Percentiles rank a stretch among this genome's conserved stretches.
phyloP scores from a whole-genome alignment of 2,329 filamentous ascomycete genomes.

The Alternaria atra region DNA sequence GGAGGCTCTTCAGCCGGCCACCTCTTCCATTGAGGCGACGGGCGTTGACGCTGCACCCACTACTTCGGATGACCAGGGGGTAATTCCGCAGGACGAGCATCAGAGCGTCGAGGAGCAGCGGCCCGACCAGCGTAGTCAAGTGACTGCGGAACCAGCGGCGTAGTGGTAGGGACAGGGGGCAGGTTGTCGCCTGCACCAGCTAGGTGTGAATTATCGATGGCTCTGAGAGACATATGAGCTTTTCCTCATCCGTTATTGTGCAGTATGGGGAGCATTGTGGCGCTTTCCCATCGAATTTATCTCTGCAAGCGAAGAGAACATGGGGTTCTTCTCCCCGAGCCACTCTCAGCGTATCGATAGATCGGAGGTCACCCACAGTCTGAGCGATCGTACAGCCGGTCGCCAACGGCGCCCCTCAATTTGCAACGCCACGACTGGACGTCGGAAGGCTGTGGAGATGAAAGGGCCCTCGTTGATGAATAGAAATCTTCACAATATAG shows the following conservation, averaged over 20 bases:
- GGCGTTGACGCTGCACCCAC: conserved; percentile 45
- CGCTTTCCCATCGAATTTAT: conserved; percentile 33
- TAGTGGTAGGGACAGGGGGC: conserved; percentile 39
- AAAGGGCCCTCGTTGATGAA: conserved; percentile 34
- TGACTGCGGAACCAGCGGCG: conserved; percentile 43
- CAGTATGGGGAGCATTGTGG: conserved; percentile 45
- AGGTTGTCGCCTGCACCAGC: conserved; percentile 36
- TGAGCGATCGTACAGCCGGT: conserved; percentile 19
- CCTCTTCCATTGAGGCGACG: conserved; percentile 44
- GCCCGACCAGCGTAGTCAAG: conserved; percentile 50
- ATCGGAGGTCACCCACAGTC: conserved; percentile 26
- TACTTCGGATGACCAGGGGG: conserved; percentile 48
- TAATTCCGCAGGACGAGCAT: conserved; percentile 48
- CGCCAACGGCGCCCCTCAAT: conserved; percentile 42
- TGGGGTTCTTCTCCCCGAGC: conserved; percentile 34
- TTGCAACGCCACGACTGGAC: conserved; percentile 41
- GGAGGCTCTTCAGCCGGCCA: conserved; percentile 57
- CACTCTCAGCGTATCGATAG: conserved; percentile 36
- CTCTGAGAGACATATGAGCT: conserved; percentile 29
- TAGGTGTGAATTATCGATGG: conserved; percentile 40
- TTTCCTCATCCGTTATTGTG: conserved; percentile 45
- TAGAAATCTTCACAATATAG: conserved; percentile 32
- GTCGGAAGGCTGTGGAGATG: conserved; percentile 26
- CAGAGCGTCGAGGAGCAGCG: conserved; percentile 52
- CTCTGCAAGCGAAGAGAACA: conserved; percentile 27